Percentiles rank a stretch among this genome's conserved stretches.
These are phyloP conservation scores for Exophiala sp. DNA, from an alignment of 2,329 filamentous ascomycete genomes.

Conservation along the genomic window DNA sequence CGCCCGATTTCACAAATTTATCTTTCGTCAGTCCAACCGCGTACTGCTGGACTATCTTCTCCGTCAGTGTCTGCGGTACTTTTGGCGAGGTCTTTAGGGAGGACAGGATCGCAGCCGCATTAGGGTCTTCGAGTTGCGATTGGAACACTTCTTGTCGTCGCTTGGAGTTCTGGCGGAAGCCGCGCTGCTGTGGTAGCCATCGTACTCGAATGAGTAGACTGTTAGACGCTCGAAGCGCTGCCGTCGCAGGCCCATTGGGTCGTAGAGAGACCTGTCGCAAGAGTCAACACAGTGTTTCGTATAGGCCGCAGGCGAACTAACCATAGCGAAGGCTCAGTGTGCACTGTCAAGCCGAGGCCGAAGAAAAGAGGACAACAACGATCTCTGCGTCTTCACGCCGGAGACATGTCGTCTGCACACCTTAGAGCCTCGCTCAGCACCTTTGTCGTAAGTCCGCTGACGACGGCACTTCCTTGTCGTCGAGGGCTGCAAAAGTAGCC, in stretches of 20 bases:
- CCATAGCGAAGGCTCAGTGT: not conserved
- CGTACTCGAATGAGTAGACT: not conserved
- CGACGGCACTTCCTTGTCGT: too few relatives aligned
- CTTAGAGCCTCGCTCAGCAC: too few relatives aligned
- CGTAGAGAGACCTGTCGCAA: not conserved
- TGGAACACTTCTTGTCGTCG: constrained; percentile 56
- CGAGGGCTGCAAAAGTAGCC: too few relatives aligned
- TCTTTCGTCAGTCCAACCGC: constrained; percentile 70
- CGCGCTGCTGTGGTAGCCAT: constrained; percentile 3
- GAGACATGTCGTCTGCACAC: too few relatives aligned
- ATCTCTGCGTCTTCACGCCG: too few relatives aligned
- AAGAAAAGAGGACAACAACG: too few relatives aligned
- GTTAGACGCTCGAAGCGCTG: constrained; percentile 1
- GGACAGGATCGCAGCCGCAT: constrained; percentile 69
- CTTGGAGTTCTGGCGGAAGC: constrained; percentile 4
- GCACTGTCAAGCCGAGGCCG: too few relatives aligned
- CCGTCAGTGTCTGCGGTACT: constrained; percentile 74
- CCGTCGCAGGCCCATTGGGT: not conserved
- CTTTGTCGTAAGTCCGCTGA: too few relatives aligned
- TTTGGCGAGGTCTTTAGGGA: constrained; percentile 60
- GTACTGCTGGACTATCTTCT: constrained; percentile 87
- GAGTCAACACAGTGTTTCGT: not conserved
- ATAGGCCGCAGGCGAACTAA: not conserved
- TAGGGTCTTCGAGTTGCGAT: constrained; percentile 58
- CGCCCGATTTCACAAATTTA: constrained; percentile 73